Evolutionary conservation across 1,284 basidiomycete species (phyloP), one percentile per base, ranked within the genome.

Genomic region (Marasmius fiardii): DNA sequence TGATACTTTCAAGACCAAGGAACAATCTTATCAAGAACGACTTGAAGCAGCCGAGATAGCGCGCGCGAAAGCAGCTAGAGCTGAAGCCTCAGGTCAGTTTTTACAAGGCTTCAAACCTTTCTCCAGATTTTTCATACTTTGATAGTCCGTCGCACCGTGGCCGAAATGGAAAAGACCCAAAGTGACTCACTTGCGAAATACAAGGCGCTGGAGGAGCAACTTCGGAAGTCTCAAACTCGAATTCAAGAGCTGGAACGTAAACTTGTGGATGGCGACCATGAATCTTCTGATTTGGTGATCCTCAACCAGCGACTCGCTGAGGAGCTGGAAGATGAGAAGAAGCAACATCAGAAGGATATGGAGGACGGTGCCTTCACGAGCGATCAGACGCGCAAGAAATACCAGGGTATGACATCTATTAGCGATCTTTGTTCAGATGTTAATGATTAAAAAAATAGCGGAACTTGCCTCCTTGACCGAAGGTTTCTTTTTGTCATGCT

Each of bases 341-440:
- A 86, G 59, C 85, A 85, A 56, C 85, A 92, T 65, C 81, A 85
- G 65, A 86, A 91, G 63, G 88, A 92, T 60, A 77, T 92, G 24
- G 76, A 81, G 11, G 88, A 91, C 58, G 81, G 89, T 12, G 90
- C 92, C 67, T 90, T 90, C 65, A 75, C 85, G 12, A 79, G 83
- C 43, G 86, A 91, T 62, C 88, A 90, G 66, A 91, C 88, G 1
- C 81, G 88, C 57, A 89, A 91, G 75, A 92, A 91, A 67, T 92
- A 92, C 64, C 88, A 92, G 77, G 81, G 89, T 88, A 67, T 56
- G 67, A 56, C 4, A 24, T 44, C n/a, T 43, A 56, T 23, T 18
- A 54, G 12, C 23, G 18, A 20, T 23, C 52, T 49, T 18, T 55
- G 24, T 16, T 51, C n/a, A 53, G n/a, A 26, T 24, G 16, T 12